Evolutionary conservation across 2,329 filamentous ascomycete genomes (phyloP), one percentile per base, ranked within the genome.

Genomic region (Stemphylium lycopersici): DNA sequence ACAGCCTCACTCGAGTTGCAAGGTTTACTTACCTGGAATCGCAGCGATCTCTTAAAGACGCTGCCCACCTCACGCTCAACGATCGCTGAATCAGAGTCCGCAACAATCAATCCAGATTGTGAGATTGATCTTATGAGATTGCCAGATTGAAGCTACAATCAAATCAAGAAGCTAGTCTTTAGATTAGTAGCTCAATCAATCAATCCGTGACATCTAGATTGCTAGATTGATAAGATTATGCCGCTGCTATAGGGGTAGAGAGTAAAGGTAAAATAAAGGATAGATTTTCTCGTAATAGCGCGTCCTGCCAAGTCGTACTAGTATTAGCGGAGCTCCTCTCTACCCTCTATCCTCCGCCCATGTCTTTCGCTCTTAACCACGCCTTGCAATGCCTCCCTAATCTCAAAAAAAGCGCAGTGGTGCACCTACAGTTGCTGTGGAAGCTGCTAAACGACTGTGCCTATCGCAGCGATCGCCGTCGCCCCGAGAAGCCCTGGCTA

Each of bases 121-220:
- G 29, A 44, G 29, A 44, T 20, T 44, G 29, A 44, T 34, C 41
- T 44, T 44, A 16, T 44, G 26, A 44, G 41, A 44, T 44, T 44
- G 29, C 29, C 41, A 34, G 41, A 44, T 44, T 34, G 31, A 33
- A 34, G 41, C 41, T 33, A 34, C 22, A 39, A 39, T 39, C 11
- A 39, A 39, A 39, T 22, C 10, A 39, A 39, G 37, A 39, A 39
- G 37, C 37, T 39, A 22, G 41, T 44, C 29, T 44, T 34, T 15
- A 34, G 41, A 44, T 44, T 44, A 33, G 41, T 34, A 33, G 41
- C 29, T 44, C n/a, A 44, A 44, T 44, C 16, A 34, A 44, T 44
- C 15, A 44, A 44, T 44, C 41, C 12, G 31, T 44, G 29, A 44
- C 15, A 44, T 44, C 29, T 34, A 44, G 29, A 44, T 44, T 44